Percentiles rank a stretch among this genome's conserved stretches.
These are phyloP conservation scores for Lyophyllum semitale DNA, from an alignment of 768 basidiomycete species.

Conservation along the genomic window DNA sequence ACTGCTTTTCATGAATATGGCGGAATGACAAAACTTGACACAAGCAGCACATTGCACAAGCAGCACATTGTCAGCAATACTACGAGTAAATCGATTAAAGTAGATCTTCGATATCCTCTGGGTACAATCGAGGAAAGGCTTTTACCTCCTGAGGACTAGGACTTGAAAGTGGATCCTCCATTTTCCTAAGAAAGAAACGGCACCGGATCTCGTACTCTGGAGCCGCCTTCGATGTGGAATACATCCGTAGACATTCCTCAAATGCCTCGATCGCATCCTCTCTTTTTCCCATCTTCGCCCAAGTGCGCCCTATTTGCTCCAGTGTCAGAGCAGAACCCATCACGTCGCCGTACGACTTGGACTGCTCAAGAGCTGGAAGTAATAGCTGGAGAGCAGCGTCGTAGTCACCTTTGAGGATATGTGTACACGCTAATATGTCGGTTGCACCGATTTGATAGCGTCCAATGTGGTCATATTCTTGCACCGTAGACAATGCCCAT, in stretches of 20 bases:
- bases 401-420: not conserved
- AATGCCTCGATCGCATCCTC: not conserved
- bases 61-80: too few species aligned
- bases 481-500: not conserved
- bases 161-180: too few species aligned
- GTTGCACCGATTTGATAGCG: not conserved
- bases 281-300: not conserved
- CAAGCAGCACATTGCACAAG: too few species aligned
- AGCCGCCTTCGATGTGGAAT: not conserved
- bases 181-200: not conserved
- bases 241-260: not conserved
- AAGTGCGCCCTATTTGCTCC: not conserved
- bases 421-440: not conserved
- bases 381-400: not conserved
- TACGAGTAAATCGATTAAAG: too few species aligned
- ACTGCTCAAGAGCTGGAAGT: not conserved
- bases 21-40: too few species aligned
- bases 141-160: too few species aligned
- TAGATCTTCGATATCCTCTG: too few species aligned
- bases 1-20: too few species aligned
- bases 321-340: not conserved
- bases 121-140: too few species aligned
- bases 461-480: not conserved
- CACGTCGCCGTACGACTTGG: not conserved
- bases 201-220: not conserved